Evolutionary conservation across 768 basidiomycete species (phyloP), one percentile per base, ranked within the genome.

Genomic region (Russula dissimulans): DNA sequence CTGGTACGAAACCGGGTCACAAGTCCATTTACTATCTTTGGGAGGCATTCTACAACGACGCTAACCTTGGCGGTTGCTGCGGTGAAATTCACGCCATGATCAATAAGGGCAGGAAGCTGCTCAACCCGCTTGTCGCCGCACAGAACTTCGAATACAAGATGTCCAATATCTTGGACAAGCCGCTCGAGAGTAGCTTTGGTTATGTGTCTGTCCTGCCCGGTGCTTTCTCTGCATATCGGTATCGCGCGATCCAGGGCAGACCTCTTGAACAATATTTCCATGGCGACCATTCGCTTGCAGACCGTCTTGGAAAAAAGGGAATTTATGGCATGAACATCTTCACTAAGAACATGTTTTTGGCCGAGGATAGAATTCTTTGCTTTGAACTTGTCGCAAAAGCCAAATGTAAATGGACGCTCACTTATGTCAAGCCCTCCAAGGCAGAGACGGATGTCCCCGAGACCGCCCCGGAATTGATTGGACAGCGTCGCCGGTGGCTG

Each of bases 81-180:
- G 93, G 92, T 66, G 93, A 95, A 78, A 95, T 95, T 66, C 89
- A 95, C 64, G 95, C 95, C 61, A 95, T 95, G 95, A 89, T 95
- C 68, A 84, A 93, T 71, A 91, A 91, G 15, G 93, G 93, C 46
- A 85, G 73, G 73, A 97, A 97, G 72, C 81, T 97, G 29, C 71
- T 97, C 61, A 97, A 97, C 69, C 95, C 92, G 18, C 76, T 94
- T 51, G 81, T 97, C 34, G 95, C 95, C 8, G 93, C 95, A 15
- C 95, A 97, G 72, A 97, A 97, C 74, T 95, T 95, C 67, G 93
- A 95, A 75, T 97, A 97, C 76, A 97, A 93, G 76, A 95, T 97
- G 91, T 94, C 91, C 47, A 97, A 97, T 73, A 97, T 98, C 69
- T 78, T 97, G 32, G 92, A 95, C 71, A 95, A 97, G 71, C 95